Conservation (phyloP, 1,139 yeast genomes). For the Candida sanyaensis region DNA sequence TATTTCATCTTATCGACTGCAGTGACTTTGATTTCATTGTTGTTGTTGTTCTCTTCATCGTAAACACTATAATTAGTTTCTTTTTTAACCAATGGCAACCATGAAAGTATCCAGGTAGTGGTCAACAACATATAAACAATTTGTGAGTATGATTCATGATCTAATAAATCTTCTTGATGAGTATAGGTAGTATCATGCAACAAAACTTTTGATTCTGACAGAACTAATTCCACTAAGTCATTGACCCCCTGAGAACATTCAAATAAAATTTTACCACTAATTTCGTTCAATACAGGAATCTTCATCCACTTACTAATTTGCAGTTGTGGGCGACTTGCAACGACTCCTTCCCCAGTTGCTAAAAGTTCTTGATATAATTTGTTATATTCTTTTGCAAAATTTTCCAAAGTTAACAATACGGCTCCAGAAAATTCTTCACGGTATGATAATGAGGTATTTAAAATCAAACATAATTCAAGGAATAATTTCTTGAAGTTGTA, state of each 20-base stretch:
- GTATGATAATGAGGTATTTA: conserved; percentile 63
- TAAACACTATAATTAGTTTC: conserved; percentile 35
- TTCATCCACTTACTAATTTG: conserved; percentile 48
- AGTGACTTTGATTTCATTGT: conserved; percentile 20
- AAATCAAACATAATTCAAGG: conserved; percentile 49
- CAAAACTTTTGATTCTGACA: conserved; percentile 39
- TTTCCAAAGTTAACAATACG: conserved; percentile 37
- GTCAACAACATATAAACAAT: conserved; percentile 51
- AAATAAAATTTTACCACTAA: conserved; percentile 31
- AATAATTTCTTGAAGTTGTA: conserved; percentile 56
- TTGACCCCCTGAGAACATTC: conserved; percentile 3
- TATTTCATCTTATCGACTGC: conserved; percentile 49
- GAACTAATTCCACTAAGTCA: conserved; percentile 16
- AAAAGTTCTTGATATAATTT: conserved; percentile 33
- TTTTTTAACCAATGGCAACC: conserved; percentile 57
- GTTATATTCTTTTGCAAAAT: conserved; percentile 32
- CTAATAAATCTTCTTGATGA: conserved; percentile 44
- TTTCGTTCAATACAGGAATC: conserved; percentile 35
- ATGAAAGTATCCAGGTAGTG: conserved; percentile 48
- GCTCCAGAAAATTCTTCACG: conserved; percentile 53
- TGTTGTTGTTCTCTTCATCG: conserved; percentile 25
- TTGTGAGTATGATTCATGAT: conserved; percentile 47
- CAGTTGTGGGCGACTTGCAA: conserved; percentile 23
- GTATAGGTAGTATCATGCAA: conserved; percentile 18
- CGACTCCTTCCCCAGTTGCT: conserved; percentile 19